Percentiles rank a stretch among this genome's conserved stretches.
Evolutionary conservation across 352 stramenopile species (phyloP).

Genomic region (Pythium apleroticum): DNA sequence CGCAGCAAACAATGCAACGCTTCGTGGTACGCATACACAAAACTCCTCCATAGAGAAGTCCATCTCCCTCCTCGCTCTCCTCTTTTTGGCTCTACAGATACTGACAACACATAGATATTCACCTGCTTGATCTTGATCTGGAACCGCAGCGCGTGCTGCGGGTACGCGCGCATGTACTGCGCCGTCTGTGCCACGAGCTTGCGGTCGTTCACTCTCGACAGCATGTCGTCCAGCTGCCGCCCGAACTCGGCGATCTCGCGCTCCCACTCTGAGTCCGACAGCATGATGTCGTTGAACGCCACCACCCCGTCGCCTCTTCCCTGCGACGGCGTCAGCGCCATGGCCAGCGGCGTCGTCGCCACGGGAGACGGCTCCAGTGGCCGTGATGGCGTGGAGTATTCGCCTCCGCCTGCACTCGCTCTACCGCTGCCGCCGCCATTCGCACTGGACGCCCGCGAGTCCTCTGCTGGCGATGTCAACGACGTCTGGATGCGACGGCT

Average conservation of each 20-base stretch:
- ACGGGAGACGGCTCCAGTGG: not conserved
- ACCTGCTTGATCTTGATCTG: slow-evolving; percentile 91
- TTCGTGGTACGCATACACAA: slow-evolving; percentile 6
- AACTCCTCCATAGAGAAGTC: not conserved
- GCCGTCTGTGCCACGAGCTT: slow-evolving; percentile 76
- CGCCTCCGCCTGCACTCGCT: not conserved
- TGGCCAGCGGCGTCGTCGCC: slow-evolving; percentile 13
- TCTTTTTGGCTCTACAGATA: slow-evolving; percentile 1
- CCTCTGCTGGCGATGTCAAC: not conserved
- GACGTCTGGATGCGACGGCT: not conserved
- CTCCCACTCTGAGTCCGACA: slow-evolving; percentile 69
- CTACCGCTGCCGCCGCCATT: not conserved
- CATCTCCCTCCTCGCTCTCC: not conserved
- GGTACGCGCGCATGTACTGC: slow-evolving; percentile 69
- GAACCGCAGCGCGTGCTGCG: slow-evolving; percentile 73
- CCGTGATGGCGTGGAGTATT: slow-evolving; percentile 17
- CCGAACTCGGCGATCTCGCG: slow-evolving; percentile 77
- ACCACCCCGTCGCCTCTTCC: not conserved
- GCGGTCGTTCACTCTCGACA: slow-evolving; percentile 64
- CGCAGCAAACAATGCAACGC: not conserved
- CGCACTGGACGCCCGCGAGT: not conserved
- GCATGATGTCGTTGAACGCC: slow-evolving; percentile 31
- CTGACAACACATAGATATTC: slow-evolving; percentile 16
- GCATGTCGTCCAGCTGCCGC: slow-evolving; percentile 66
- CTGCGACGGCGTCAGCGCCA: slow-evolving; percentile 19